Base-by-base conservation (phyloP, 148 eudicot genomes). In the Nepenthes mirabilis region DNA sequence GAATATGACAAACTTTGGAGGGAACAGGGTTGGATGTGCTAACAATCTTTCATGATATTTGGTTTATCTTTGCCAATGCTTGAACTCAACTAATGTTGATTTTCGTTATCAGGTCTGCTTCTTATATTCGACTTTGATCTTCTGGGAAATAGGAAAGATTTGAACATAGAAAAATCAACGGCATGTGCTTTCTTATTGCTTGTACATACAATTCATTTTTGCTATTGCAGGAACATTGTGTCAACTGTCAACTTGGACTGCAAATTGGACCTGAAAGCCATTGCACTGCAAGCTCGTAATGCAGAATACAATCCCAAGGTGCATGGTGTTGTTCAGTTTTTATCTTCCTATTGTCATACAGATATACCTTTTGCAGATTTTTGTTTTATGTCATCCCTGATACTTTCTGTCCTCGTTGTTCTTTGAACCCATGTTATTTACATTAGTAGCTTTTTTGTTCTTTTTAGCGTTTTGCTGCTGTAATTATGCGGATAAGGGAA, bases 261-360 rank as follows among this genome's bases (percentile, higher is more conserved):
- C 80, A 88, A 85, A 63, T 75, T 88, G 75, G 91, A 88, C 47
- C 85, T 85, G 23, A 85, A 85, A 78, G 83, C 88, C 50, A 88
- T 88, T 70, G 96, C 96, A 11, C 61, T 85, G 63, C 86, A 83
- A 70, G 96, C 96, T 57, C 83, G 88, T 56, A 88, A 88, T 69
- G 96, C 96, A 65, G 96, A 88, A 56, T 88, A 88, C 74, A 88
- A 88, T 61, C 96, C 96, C 10, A 88, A 83, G 90, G 95, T 82
- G 71, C 69, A 59, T 1, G 36, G 10, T 34, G n/a, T 35, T 50
- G 40, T 8, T 9, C 33, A 59, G 14, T 55, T 1, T 32, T 2
- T 36, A 32, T 36, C 45, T 47, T 48, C 23, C 40, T 9, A 47
- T 9, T 33, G 45, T 11, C 45, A 40, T 3, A 4, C 4, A 40